These are phyloP conservation scores for Carex littledalei DNA, from an alignment of 176 grass and related monocot genomes.

Conservation along the genomic window DNA sequence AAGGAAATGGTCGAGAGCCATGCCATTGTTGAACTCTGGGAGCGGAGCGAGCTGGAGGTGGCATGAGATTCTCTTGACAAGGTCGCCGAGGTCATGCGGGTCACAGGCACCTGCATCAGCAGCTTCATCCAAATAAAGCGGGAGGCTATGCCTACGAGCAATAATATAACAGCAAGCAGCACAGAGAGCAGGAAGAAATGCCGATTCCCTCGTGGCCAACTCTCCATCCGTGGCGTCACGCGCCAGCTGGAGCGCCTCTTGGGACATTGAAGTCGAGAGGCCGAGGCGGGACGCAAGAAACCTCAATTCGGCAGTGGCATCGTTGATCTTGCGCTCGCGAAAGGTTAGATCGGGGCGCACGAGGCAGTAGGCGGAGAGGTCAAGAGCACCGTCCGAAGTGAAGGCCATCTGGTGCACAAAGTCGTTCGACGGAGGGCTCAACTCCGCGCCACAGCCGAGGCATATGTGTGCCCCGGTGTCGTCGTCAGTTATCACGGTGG, in stretches of 20 bases:
- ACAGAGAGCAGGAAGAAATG: conserved; percentile 44
- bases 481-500: conserved; percentile 26
- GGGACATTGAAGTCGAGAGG: conserved; percentile 24
- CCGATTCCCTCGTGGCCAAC: conserved; percentile 29
- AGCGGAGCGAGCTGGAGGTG: conserved; percentile 39
- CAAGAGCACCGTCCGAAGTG: conserved; percentile 27
- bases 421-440: conserved; percentile 22
- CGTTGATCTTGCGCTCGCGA: conserved; percentile 41
- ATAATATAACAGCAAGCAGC: conserved; percentile 52
- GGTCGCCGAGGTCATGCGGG: conserved; percentile 27
- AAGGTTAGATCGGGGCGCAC: conserved; percentile 30
- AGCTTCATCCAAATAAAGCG: conserved; percentile 48
- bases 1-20: conserved; percentile 33
- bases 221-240: conserved; percentile 36
- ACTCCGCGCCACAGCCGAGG: conserved; percentile 31
- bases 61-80: conserved; percentile 37
- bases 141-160: conserved; percentile 41
- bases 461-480: conserved; percentile 45
- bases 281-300: conserved; percentile 38
- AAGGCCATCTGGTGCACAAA: conserved; percentile 44
- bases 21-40: conserved; percentile 40
- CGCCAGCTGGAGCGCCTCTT: conserved; percentile 40
- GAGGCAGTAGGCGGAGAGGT: conserved; percentile 28
- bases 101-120: conserved; percentile 30
- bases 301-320: conserved; percentile 24